phyloP scores from a whole-genome alignment of 495 filamentous ascomycete genomes.

The Cairneyella variabilis region DNA sequence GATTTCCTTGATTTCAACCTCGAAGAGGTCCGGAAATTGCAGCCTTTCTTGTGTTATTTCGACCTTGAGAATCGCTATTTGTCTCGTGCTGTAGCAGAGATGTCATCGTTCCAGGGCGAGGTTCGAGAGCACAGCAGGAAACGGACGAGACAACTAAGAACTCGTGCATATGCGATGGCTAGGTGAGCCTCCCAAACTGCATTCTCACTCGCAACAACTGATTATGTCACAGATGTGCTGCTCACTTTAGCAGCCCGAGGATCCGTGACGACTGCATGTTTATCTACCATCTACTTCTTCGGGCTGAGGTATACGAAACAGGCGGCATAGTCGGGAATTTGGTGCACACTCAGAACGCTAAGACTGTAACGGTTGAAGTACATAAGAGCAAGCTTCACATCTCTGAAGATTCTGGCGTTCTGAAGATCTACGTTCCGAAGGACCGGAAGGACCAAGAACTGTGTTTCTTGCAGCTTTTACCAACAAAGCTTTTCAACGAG shows the following conservation, averaged over 20 bases:
- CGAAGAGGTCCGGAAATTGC: constrained; percentile 4
- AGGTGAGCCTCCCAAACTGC: constrained; percentile 1
- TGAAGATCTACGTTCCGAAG: constrained; percentile 37
- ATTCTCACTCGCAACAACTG: background rate
- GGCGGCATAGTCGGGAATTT: constrained; percentile 29
- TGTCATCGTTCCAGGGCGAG: constrained; percentile 4
- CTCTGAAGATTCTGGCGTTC: constrained; percentile 21
- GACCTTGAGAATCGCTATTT: constrained; percentile 8
- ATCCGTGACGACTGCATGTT: constrained; percentile 11
- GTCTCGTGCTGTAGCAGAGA: constrained; percentile 2
- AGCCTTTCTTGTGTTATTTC: constrained; percentile 1
- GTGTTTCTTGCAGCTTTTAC: constrained; percentile 31
- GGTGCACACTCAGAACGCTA: constrained; percentile 26
- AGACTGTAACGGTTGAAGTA: constrained; percentile 21
- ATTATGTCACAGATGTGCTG: constrained; percentile 19
- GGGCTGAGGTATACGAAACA: constrained; percentile 25
- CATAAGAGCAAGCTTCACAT: constrained; percentile 30
- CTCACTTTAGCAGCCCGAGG: constrained; percentile 34
- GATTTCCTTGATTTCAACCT: constrained; percentile 11
- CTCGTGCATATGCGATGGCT: constrained; percentile 6
- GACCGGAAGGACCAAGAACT: constrained; percentile 30
- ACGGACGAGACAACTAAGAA: constrained; percentile 1
- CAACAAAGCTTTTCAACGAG: constrained; percentile 13
- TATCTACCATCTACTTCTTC: constrained; percentile 32
- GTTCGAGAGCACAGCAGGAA: constrained; percentile 2